Base-by-base conservation (phyloP, 352 stramenopile species). In the Globisporangium echinulatum region DNA sequence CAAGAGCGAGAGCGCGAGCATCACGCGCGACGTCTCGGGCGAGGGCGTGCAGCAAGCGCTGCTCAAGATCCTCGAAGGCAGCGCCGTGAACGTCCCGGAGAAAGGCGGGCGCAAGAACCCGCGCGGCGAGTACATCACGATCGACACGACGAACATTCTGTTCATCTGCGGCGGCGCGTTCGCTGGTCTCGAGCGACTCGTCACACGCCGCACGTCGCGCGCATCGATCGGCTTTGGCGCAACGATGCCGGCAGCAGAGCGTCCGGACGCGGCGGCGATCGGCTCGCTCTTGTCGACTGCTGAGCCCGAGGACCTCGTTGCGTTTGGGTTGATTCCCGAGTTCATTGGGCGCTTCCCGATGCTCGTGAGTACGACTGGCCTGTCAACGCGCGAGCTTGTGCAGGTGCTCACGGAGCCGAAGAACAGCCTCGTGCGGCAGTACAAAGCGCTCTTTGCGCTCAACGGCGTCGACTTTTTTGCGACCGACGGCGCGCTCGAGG, bases 91-190 rank as follows among this genome's bases (percentile, higher is more conserved):
- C 76, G 96, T 99, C 53, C 96, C 96, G 17, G 98, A 99, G 71
- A 98, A 98, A 69, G 88, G 92, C 53, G 95, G 94, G 7, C 85
- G 94, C 39, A 99, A 99, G 80, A 98, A 98, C 74, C 95, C 96
- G 37, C 82, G 92, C 44, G 94, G 90, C 62, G 96, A 99, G 69
- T 98, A 97, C 70, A 93, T 99, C 62, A 91, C 96, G 59, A 99
- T 99, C 64, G 96, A 99, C 74, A 99, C 97, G 55, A 98, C 92
- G 36, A 98, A 99, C 68, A 99, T 99, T 59, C 73, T 99, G 47
- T 99, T 99, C 73, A 99, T 99, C 67, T 98, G 94, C 70, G 96
- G 96, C 43, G 97, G 97, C 8, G 97, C 97, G 19, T 99, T 99
- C 68, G 88, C 92, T 4, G 96, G 96, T 3, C 74, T 99, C 36